Conservation (phyloP, 805 yeast genomes). For the Nakazawaea sp. region DNA sequence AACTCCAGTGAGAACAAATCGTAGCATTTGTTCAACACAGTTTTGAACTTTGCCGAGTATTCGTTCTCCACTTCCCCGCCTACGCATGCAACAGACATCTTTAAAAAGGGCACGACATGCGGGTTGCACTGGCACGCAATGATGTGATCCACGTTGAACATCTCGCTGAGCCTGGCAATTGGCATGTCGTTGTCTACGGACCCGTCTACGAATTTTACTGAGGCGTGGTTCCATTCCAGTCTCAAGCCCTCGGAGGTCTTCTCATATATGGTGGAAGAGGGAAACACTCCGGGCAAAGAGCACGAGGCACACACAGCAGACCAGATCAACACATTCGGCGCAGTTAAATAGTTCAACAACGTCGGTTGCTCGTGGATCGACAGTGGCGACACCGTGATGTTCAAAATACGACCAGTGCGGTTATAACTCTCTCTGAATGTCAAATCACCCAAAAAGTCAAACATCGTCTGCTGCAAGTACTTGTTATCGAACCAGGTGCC, state of each 20-base stretch:
- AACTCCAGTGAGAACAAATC: slow-evolving; percentile 62
- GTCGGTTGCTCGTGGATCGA: slow-evolving; percentile 89
- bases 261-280: slow-evolving; percentile 79
- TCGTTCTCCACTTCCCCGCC: slow-evolving; percentile 67
- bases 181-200: slow-evolving; percentile 95
- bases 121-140: slow-evolving; percentile 98
- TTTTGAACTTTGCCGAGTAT: slow-evolving; percentile 46
- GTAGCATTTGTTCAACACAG: slow-evolving; percentile 44
- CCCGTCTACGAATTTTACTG: slow-evolving; percentile 87
- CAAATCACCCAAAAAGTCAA: slow-evolving; percentile 73
- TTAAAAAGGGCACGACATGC: slow-evolving; percentile 85
- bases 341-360: slow-evolving; percentile 69
- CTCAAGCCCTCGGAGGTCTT: slow-evolving; percentile 69
- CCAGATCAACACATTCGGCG: slow-evolving; percentile 79
- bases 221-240: slow-evolving; percentile 74
- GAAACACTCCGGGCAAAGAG: slow-evolving; percentile 87
- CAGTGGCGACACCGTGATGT: slow-evolving; percentile 90
- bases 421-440: slow-evolving; percentile 94
- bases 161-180: slow-evolving; percentile 80
- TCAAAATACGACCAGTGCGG: slow-evolving; percentile 87
- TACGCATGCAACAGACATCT: slow-evolving; percentile 56
- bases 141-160: slow-evolving; percentile 96
- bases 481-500: slow-evolving; percentile 87
- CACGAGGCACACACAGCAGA: slow-evolving; percentile 92
- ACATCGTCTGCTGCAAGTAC: slow-evolving; percentile 68